Evolutionary conservation across 495 filamentous ascomycete genomes (phyloP).

Genomic region (Elasticomyces elasticus): DNA sequence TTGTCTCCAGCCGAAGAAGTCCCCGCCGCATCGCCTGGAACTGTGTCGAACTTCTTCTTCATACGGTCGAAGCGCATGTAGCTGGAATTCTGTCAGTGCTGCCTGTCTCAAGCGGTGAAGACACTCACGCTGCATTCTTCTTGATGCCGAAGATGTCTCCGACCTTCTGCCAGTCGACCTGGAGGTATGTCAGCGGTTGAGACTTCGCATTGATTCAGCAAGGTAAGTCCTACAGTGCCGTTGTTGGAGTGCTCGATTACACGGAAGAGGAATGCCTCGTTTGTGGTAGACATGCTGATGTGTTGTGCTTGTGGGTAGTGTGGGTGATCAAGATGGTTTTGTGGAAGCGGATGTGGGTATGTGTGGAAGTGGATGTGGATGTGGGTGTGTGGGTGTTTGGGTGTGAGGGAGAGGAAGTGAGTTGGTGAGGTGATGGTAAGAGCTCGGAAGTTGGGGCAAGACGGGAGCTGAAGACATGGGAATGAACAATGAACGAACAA

Average conservation of each 20-base stretch:
- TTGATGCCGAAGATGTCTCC: constrained; percentile 53
- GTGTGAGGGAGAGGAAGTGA: background rate
- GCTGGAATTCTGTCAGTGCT: background rate
- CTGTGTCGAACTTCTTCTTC: constrained; percentile 15
- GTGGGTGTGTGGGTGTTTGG: background rate
- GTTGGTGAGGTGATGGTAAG: background rate
- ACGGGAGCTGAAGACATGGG: no score
- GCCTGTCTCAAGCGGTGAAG: background rate
- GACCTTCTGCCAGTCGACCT: constrained; percentile 55
- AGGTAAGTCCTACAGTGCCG: constrained; percentile 2
- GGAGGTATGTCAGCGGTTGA: constrained; percentile 15
- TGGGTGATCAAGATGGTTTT: background rate
- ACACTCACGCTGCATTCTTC: constrained; percentile 57
- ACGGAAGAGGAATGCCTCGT: constrained; percentile 14
- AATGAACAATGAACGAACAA: no score
- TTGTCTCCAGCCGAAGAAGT: background rate
- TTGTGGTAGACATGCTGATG: background rate
- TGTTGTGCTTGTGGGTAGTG: background rate
- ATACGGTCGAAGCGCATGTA: constrained; percentile 2
- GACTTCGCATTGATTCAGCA: background rate
- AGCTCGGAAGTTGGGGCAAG: no score
- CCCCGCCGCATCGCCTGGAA: background rate
- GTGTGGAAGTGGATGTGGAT: background rate
- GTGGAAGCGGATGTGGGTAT: no score
- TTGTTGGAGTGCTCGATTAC: constrained; percentile 4